phyloP scores from a whole-genome alignment of 345 rosid species.

The Corymbia maculata region DNA sequence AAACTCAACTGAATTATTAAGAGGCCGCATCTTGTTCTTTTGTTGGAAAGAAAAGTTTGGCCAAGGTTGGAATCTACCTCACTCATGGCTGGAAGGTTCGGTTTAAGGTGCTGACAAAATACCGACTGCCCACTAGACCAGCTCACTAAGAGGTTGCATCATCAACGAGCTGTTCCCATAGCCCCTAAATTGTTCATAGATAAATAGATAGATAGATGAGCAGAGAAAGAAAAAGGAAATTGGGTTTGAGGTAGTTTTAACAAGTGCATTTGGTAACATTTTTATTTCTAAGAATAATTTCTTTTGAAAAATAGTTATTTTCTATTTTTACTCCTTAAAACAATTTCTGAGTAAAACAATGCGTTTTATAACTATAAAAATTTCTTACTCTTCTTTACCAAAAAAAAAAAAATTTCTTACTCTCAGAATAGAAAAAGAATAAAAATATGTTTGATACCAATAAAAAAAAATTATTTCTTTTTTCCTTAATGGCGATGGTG shows the following conservation, averaged over 20 bases:
- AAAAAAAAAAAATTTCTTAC: no score
- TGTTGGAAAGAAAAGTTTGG: not conserved
- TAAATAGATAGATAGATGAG: not conserved
- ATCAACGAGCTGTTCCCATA: not conserved
- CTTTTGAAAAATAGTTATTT: no score
- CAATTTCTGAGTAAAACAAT: no score
- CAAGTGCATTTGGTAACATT: no score
- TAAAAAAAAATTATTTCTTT: no score
- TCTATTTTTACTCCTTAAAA: no score
- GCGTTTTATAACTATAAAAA: no score
- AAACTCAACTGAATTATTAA: not conserved
- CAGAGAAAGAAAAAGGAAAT: not conserved
- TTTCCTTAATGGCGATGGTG: no score
- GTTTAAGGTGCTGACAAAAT: not conserved
- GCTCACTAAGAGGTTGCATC: not conserved
- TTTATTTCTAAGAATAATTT: no score
- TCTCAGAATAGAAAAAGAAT: no score
- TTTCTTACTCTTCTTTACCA: no score
- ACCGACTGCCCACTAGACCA: not conserved
- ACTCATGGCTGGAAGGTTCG: not conserved
- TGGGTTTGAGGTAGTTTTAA: not conserved
- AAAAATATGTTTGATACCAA: no score
- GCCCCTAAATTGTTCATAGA: not conserved
- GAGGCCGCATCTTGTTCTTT: not conserved
- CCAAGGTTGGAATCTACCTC: not conserved